These are phyloP conservation scores for Fraxinus platypoda DNA, from an alignment of 305 asterid species.

Conservation along the genomic window DNA sequence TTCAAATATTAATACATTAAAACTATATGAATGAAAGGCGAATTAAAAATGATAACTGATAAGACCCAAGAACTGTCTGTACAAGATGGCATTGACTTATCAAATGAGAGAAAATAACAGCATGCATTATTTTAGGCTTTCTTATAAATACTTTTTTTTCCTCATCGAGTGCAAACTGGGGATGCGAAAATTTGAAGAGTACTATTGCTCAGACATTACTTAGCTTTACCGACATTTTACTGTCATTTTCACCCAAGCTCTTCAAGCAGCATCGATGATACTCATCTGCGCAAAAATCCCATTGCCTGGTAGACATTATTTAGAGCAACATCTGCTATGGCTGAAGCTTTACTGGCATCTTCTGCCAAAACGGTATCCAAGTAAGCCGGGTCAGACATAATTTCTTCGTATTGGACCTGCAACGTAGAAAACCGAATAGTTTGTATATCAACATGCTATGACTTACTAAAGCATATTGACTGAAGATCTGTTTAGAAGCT, in stretches of 20 bases:
- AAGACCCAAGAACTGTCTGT: not conserved
- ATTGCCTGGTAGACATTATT: conserved; percentile 75
- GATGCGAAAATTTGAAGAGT: not conserved
- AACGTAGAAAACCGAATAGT: conserved; percentile 12
- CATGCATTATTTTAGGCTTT: not conserved
- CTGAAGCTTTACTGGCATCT: conserved; percentile 78
- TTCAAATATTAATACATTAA: not conserved
- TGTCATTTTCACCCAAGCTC: conserved; percentile 6
- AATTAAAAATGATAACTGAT: not conserved
- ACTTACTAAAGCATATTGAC: not conserved
- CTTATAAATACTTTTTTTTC: conserved; percentile 5
- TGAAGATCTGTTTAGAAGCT: conserved; percentile 13
- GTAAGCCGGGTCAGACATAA: conserved; percentile 61
- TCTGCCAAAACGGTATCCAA: conserved; percentile 71
- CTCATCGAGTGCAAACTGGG: conserved; percentile 1
- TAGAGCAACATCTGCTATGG: conserved; percentile 71
- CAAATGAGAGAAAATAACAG: not conserved
- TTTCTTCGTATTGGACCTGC: conserved; percentile 78
- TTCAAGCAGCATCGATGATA: conserved; percentile 12
- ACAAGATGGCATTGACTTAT: conserved; percentile 8
- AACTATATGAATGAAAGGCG: not conserved
- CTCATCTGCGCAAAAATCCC: conserved; percentile 75
- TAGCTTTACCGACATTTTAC: conserved; percentile 9
- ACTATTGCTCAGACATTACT: not conserved
- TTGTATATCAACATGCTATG: not conserved